Conservation (phyloP, 2,329 filamentous ascomycete genomes). For the Penicillium sp. region DNA sequence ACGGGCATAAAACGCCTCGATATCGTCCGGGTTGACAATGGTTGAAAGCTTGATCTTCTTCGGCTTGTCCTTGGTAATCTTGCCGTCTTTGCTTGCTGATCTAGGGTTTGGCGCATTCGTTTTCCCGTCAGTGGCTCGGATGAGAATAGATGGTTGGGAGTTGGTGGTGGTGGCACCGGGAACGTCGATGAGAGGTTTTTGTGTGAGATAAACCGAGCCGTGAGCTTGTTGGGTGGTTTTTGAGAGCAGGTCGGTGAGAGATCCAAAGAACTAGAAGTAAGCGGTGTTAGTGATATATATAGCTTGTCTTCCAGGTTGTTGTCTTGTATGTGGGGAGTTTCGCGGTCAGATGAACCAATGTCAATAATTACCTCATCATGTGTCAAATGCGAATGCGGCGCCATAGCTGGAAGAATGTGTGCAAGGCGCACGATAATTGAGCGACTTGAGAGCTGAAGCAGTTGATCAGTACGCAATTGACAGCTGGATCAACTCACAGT, state of each 20-base stretch:
- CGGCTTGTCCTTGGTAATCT: conserved; percentile 39
- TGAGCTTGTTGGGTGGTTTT: conserved; percentile 39
- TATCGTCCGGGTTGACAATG: conserved; percentile 67
- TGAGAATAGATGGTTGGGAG: conserved; percentile 67
- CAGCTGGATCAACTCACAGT: conserved; percentile 14
- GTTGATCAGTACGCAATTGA: conserved; percentile 12
- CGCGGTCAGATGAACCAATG: neutral
- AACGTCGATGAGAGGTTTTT: conserved; percentile 38
- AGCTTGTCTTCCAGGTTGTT: conserved; percentile 16
- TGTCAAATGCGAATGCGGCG: conserved; percentile 37
- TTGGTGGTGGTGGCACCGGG: conserved; percentile 50
- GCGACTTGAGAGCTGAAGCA: conserved; percentile 6
- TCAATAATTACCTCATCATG: conserved; percentile 41
- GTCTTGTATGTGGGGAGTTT: conserved; percentile 8
- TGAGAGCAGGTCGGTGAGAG: conserved; percentile 39
- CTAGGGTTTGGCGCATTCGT: conserved; percentile 46
- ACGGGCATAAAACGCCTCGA: conserved; percentile 75
- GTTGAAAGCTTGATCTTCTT: conserved; percentile 78
- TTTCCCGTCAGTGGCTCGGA: conserved; percentile 81
- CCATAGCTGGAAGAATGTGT: conserved; percentile 23
- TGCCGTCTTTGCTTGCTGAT: conserved; percentile 33
- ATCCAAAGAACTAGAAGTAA: conserved; percentile 41
- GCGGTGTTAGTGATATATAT: conserved; percentile 12
- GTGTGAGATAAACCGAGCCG: conserved; percentile 45
- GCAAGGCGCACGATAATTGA: conserved; percentile 3